Conservation (phyloP, 768 basidiomycete species). For the Psilocybe azurescens region DNA sequence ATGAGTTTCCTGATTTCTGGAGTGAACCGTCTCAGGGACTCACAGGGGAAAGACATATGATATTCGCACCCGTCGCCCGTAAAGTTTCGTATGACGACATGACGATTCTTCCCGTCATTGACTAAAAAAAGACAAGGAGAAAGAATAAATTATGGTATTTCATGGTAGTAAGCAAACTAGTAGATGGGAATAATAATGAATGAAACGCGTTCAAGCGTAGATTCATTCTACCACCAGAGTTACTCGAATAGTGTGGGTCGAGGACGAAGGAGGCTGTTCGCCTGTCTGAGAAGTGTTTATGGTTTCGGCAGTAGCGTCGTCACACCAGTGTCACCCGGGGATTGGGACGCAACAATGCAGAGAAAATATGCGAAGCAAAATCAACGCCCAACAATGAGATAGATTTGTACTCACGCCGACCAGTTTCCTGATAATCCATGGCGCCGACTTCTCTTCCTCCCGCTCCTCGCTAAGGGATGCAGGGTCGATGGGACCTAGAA, state of each 20-base stretch:
- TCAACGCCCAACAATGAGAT: not conserved
- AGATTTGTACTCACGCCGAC: slow-evolving; percentile 55
- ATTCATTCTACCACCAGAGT: not conserved
- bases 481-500: slow-evolving; percentile 56
- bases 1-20: not conserved
- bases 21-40: slow-evolving; percentile 19
- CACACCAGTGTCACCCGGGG: not conserved
- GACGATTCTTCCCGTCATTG: slow-evolving; percentile 66
- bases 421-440: slow-evolving; percentile 69
- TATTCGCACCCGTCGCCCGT: slow-evolving; percentile 60
- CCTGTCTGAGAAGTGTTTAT: not conserved
- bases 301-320: too few relatives aligned
- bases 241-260: not conserved
- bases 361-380: not conserved
- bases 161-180: not conserved
- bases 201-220: not conserved
- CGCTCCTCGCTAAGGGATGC: slow-evolving; percentile 40
- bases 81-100: slow-evolving; percentile 69
- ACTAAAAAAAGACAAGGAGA: slow-evolving; percentile 36
- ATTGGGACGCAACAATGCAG: not conserved
- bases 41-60: slow-evolving; percentile 68
- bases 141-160: not conserved
- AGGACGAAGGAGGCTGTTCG: slow-evolving; percentile 8
- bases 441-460: slow-evolving; percentile 61
- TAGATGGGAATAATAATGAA: not conserved